phyloP scores from a whole-genome alignment of 441 rosid genomes.

The Gossypium gossypioides region DNA sequence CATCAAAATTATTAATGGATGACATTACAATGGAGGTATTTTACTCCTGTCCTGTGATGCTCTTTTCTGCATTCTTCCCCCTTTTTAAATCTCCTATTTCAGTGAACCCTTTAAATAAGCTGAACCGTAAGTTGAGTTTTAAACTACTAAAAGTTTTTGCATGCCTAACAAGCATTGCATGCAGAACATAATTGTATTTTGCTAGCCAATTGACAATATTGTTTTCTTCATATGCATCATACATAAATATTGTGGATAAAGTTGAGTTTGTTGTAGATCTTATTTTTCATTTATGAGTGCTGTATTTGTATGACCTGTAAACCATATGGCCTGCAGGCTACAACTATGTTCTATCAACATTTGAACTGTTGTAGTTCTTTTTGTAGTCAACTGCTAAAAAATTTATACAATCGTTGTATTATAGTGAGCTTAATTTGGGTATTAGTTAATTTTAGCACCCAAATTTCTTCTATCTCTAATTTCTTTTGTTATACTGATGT shows the following conservation, averaged over 20 bases:
- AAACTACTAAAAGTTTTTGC: neutral
- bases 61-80: neutral
- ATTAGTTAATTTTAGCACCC: neutral
- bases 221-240: neutral
- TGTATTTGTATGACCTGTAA: neutral
- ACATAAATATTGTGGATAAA: neutral
- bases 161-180: neutral
- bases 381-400: neutral
- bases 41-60: neutral
- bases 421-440: neutral
- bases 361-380: neutral
- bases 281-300: neutral
- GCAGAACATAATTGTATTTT: neutral
- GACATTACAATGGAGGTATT: conserved; percentile 46
- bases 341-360: neutral
- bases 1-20: conserved; percentile 61
- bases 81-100: neutral
- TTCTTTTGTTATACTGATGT: neutral
- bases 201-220: neutral
- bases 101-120: neutral
- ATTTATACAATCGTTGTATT: neutral
- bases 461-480: neutral
- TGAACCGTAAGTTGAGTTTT: neutral
- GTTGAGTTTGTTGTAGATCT: conserved; percentile 1
- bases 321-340: neutral